phyloP scores from a whole-genome alignment of 2,329 filamentous ascomycete species.

The Alternaria gaisen region DNA sequence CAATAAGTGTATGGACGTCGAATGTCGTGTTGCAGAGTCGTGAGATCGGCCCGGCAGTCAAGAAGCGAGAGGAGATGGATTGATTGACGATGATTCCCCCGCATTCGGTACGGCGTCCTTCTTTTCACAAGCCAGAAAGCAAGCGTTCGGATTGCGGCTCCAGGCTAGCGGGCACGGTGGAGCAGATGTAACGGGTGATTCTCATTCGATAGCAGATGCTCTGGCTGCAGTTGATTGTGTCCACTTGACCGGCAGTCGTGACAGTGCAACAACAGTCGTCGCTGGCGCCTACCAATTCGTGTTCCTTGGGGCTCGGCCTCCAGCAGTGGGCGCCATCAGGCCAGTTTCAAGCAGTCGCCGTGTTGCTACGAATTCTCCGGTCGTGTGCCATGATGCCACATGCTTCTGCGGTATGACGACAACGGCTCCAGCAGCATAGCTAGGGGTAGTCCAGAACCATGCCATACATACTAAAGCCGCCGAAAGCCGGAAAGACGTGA shows the following conservation, averaged over 20 bases:
- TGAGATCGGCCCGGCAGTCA: constrained; percentile 45
- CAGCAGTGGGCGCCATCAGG: constrained; percentile 11
- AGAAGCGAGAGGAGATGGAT: constrained; percentile 42
- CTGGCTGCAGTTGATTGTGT: constrained; percentile 33
- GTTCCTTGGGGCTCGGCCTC: constrained; percentile 14
- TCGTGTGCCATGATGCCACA: constrained; percentile 39
- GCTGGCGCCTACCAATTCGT: constrained; percentile 13
- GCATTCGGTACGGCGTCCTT: constrained; percentile 46
- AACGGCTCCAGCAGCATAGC: constrained; percentile 19
- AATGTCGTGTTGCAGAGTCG: constrained; percentile 40
- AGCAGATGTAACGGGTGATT: constrained; percentile 38
- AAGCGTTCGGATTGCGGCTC: constrained; percentile 37
- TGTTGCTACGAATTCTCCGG: constrained; percentile 15
- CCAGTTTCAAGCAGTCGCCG: neutral
- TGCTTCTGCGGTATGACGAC: constrained; percentile 34
- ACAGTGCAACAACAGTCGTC: constrained; percentile 1
- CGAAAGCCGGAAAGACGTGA: constrained; percentile 38
- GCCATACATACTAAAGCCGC: constrained; percentile 30
- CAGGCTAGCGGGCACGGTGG: constrained; percentile 35
- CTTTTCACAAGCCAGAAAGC: constrained; percentile 33
- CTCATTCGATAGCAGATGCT: constrained; percentile 34
- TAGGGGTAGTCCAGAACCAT: constrained; percentile 22
- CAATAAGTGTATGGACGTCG: constrained; percentile 32
- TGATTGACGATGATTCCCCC: constrained; percentile 48
- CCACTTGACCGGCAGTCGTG: constrained; percentile 36